Evolutionary conservation across 1,139 yeast genomes (phyloP).

Genomic region (Arxiozyma slooffiae): DNA sequence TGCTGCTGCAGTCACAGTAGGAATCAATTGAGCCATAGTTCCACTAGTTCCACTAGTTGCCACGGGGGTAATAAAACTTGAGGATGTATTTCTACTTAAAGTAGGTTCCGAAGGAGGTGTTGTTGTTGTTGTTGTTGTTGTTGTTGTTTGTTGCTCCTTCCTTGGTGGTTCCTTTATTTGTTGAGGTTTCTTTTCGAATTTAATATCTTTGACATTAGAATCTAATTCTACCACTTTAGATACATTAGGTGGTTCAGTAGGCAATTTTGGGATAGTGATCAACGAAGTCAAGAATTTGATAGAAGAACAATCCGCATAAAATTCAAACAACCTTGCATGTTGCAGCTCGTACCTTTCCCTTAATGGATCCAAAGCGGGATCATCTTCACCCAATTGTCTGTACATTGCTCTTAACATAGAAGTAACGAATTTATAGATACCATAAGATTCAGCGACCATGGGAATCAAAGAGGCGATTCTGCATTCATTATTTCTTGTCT

Average conservation of each 20-base stretch:
- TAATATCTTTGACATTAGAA: conserved; percentile 7
- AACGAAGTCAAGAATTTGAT: conserved; percentile 74
- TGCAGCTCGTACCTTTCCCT: conserved; percentile 68
- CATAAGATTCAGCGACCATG: conserved; percentile 85
- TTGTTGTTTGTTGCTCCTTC: not conserved
- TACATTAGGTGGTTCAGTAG: conserved; percentile 51
- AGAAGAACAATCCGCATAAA: conserved; percentile 84
- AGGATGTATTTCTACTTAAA: not conserved
- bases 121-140: not conserved
- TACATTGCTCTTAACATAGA: conserved; percentile 89
- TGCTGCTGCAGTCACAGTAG: conserved; percentile 15
- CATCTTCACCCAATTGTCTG: conserved; percentile 51
- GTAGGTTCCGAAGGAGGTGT: conserved; percentile 1
- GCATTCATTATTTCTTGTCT: conserved; percentile 51
- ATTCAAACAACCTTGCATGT: conserved; percentile 68
- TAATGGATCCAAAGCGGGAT: conserved; percentile 69
- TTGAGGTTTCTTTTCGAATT: conserved; percentile 6
- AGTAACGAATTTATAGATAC: conserved; percentile 79
- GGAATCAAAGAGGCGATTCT: conserved; percentile 85
- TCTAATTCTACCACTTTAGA: conserved; percentile 4
- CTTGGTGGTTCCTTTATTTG: conserved; percentile 1
- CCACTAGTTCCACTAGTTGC: conserved; percentile 4
- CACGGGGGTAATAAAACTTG: conserved; percentile 4
- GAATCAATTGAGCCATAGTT: conserved; percentile 8
- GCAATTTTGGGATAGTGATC: conserved; percentile 76